Evolutionary conservation across 2,329 filamentous ascomycete genomes (phyloP).

Genomic region (Colletotrichum magnum): DNA sequence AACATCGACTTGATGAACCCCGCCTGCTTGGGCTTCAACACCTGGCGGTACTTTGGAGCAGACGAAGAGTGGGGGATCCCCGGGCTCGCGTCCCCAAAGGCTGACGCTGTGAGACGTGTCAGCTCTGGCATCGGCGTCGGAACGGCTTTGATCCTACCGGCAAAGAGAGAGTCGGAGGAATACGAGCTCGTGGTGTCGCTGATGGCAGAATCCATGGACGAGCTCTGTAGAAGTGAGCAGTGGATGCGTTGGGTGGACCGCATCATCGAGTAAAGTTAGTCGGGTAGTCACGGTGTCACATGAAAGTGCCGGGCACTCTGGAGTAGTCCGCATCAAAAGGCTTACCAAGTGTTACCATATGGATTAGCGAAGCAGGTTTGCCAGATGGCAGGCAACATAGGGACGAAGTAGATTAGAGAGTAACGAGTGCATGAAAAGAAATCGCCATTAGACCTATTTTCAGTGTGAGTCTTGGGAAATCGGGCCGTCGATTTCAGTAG

Average conservation of each 20-base stretch:
- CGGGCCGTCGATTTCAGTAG: neutral
- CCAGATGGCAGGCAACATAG: too few relatives aligned
- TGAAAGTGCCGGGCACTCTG: neutral
- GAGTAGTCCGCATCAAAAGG: too few relatives aligned
- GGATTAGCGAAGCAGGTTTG: too few relatives aligned
- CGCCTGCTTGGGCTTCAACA: neutral
- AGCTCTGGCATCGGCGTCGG: neutral
- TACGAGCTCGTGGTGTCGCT: constrained; percentile 1
- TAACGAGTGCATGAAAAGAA: neutral
- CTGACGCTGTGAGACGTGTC: neutral
- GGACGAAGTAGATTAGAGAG: too few relatives aligned
- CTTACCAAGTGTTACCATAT: too few relatives aligned
- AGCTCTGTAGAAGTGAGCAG: neutral
- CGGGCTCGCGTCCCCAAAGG: neutral
- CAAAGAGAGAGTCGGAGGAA: neutral
- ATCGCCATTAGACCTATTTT: neutral
- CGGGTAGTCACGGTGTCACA: neutral
- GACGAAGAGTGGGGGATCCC: neutral
- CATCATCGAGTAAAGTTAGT: neutral
- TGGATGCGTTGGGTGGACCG: neutral
- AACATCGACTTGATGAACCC: neutral
- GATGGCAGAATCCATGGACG: neutral
- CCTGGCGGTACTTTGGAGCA: neutral
- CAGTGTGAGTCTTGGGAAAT: neutral
- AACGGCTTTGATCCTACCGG: neutral